phyloP scores from a whole-genome alignment of 805 yeast species.

The Kurtzmaniella cleridarum region DNA sequence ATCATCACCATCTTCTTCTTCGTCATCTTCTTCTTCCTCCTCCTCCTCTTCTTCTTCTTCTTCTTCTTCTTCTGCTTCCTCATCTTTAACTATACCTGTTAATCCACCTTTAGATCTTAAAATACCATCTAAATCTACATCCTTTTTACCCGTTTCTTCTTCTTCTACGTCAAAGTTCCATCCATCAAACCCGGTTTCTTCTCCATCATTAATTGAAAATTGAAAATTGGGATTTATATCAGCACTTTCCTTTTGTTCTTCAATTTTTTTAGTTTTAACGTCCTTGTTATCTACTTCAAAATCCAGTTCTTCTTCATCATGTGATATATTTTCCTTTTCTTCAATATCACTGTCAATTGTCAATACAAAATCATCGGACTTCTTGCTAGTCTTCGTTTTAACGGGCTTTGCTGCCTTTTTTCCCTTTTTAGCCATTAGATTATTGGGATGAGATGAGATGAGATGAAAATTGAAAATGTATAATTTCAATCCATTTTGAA shows the following conservation, averaged over 20 bases:
- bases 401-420: background rate
- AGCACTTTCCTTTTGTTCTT: slow-evolving; percentile 31
- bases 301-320: slow-evolving; percentile 13
- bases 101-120: slow-evolving; percentile 81
- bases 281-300: slow-evolving; percentile 12
- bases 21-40: slow-evolving; percentile 25
- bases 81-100: slow-evolving; percentile 46
- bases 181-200: slow-evolving; percentile 52
- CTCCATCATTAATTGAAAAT: slow-evolving; percentile 62
- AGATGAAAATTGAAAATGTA: slow-evolving; percentile 7
- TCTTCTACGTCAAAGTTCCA: slow-evolving; percentile 74
- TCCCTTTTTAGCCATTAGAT: slow-evolving; percentile 3
- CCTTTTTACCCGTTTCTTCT: slow-evolving; percentile 35
- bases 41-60: slow-evolving; percentile 18
- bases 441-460: slow-evolving; percentile 8
- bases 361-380: slow-evolving; percentile 51
- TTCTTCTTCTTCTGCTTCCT: slow-evolving; percentile 19
- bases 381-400: slow-evolving; percentile 1
- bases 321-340: slow-evolving; percentile 18
- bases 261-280: slow-evolving; percentile 29
- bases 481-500: background rate
- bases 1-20: slow-evolving; percentile 27
- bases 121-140: slow-evolving; percentile 83
- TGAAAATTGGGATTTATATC: slow-evolving; percentile 66
- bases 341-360: slow-evolving; percentile 81